Conservation (phyloP, 2,329 filamentous ascomycete species). For the Domatiomyces catenatus region DNA sequence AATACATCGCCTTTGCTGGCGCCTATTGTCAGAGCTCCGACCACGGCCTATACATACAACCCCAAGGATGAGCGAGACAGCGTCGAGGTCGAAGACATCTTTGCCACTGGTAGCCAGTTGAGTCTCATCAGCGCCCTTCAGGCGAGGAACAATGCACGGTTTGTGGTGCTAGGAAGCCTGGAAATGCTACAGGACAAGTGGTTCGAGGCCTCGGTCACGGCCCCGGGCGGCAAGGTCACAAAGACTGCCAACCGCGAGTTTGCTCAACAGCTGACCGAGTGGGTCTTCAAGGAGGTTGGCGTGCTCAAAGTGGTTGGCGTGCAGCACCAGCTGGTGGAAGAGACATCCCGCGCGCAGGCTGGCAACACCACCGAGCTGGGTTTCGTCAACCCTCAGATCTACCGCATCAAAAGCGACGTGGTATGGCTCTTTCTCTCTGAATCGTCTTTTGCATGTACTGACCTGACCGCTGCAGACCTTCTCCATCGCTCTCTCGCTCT, state of each 20-base stretch:
- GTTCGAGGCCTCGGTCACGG: conserved; percentile 66
- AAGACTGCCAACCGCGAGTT: conserved; percentile 72
- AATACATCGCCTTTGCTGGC: conserved; percentile 58
- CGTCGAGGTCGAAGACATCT: conserved; percentile 57
- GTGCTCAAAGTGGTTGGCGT: conserved; percentile 73
- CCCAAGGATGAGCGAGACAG: conserved; percentile 60
- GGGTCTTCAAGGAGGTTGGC: conserved; percentile 89
- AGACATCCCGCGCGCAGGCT: conserved; percentile 35
- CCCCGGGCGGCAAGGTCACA: conserved; percentile 38
- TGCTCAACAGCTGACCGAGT: conserved; percentile 69
- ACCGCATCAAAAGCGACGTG: conserved; percentile 91
- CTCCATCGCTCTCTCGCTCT: conserved; percentile 79
- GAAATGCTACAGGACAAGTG: conserved; percentile 81
- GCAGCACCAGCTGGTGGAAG: conserved; percentile 50
- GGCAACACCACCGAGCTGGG: conserved; percentile 35
- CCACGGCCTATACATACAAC: conserved; percentile 85
- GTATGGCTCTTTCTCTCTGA: conserved; percentile 41
- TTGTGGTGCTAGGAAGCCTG: conserved; percentile 69
- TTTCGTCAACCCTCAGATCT: conserved; percentile 62
- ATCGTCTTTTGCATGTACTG: neutral
- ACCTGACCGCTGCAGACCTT: conserved; percentile 30
- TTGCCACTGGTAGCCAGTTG: conserved; percentile 71
- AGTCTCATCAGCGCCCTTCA: conserved; percentile 74
- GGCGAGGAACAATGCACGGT: conserved; percentile 80
- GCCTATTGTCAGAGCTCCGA: conserved; percentile 66